Conservation (phyloP, 2,329 filamentous ascomycete genomes). For the Ophiostoma fasciatum region DNA sequence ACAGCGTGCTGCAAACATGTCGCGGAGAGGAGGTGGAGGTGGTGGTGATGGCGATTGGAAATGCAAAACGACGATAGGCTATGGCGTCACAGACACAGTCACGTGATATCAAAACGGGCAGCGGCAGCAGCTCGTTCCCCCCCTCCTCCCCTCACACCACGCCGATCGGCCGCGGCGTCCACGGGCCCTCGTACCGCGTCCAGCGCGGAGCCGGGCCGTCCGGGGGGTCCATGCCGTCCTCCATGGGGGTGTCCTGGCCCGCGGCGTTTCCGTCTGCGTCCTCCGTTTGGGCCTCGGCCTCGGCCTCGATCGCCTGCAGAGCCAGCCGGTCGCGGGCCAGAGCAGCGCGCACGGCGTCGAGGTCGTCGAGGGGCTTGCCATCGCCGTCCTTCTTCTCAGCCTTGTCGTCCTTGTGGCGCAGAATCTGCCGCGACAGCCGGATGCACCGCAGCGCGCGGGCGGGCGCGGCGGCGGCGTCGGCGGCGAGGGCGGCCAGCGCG, state of each 20-base stretch:
- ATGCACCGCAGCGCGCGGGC: constrained; percentile 16
- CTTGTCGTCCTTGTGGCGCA: constrained; percentile 1
- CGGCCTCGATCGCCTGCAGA: neutral
- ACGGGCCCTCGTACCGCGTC: constrained; percentile 34
- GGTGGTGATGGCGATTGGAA: too few relatives aligned
- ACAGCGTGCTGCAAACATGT: too few relatives aligned
- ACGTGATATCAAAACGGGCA: too few relatives aligned
- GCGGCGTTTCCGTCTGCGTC: neutral
- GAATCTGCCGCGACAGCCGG: constrained; percentile 14
- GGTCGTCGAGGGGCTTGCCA: neutral
- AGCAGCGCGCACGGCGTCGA: constrained; percentile 5
- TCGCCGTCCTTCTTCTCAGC: neutral
- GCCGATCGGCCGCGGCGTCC: constrained; percentile 45
- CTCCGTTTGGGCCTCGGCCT: neutral
- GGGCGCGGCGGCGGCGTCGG: constrained; percentile 6
- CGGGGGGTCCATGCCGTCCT: constrained; percentile 6
- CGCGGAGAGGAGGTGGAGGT: too few relatives aligned
- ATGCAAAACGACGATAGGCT: too few relatives aligned
- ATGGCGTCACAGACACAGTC: too few relatives aligned
- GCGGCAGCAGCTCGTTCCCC: too few relatives aligned
- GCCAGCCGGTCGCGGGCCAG: constrained; percentile 5
- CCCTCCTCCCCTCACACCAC: constrained; percentile 23
- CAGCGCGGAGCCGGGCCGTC: constrained; percentile 24
- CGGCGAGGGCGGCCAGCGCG: constrained; percentile 1
- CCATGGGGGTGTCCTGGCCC: constrained; percentile 10